phyloP scores from a whole-genome alignment of 1,284 basidiomycete genomes.

The Rhodotorula glutinis region DNA sequence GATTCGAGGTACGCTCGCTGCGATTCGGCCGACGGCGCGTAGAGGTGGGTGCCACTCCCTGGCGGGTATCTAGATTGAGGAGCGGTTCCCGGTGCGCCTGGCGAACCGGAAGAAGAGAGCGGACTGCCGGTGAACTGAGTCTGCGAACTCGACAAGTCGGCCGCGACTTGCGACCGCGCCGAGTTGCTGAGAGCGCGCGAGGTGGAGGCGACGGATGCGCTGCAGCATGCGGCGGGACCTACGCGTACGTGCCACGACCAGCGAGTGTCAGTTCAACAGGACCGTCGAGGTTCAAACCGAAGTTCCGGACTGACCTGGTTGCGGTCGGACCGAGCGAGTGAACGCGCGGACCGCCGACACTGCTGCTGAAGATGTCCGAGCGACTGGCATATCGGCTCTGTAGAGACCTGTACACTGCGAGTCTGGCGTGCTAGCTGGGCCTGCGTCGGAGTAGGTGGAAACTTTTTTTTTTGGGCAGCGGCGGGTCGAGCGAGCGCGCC shows the following conservation, averaged over 20 bases:
- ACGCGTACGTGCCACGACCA: not conserved
- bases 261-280: no score
- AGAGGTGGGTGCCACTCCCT: conserved; percentile 11
- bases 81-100: not conserved
- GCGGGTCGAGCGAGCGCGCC: not conserved
- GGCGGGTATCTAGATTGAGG: not conserved
- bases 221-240: not conserved
- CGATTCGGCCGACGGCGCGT: conserved; percentile 5
- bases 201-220: not conserved
- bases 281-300: not conserved
- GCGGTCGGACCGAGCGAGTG: not conserved
- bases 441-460: no score
- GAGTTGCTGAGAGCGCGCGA: not conserved
- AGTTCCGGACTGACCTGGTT: not conserved
- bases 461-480: not conserved
- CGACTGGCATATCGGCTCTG: conserved; percentile 2
- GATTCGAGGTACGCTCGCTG: conserved; percentile 7
- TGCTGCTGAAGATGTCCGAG: conserved; percentile 1
- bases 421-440: no score
- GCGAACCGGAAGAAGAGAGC: not conserved
- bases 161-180: not conserved
- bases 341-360: conserved; percentile 7
- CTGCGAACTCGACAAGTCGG: not conserved
- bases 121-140: no score
- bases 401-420: no score